Evolutionary conservation across 1,139 yeast species (phyloP), one percentile per base, ranked within the genome.

Genomic region (Saccharomyces hybrid): DNA sequence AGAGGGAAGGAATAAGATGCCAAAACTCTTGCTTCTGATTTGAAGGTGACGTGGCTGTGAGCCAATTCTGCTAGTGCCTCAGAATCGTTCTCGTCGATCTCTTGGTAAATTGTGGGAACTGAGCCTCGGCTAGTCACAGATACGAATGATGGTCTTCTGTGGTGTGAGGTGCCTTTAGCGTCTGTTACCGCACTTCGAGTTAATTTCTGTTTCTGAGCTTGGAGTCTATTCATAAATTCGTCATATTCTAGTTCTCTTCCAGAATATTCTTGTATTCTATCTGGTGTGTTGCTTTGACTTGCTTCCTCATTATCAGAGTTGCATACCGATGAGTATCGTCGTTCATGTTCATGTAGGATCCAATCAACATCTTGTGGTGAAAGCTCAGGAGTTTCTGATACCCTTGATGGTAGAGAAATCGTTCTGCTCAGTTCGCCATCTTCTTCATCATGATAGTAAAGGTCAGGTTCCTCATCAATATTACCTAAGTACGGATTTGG

Each of bases 291-390:
- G 25, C 26, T 38, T n/a, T 29, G 26, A 11, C 27, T n/a, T 16
- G 14, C 57, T n/a, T 61, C 63, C 8, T 64, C 65, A 28, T 59
- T 52, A 20, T 64, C 65, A 29, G 66, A 60, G 34, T 64, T 57
- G 44, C 64, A 56, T 2, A 71, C 68, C 3, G 76, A 73, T 3
- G 78, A 74, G 56, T 78, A 78, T 51, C 86, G 72, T 54, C 89
- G 69, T 56, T 82, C 86, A 59, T 83, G 85, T 62, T 85, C 90
- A 62, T 83, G 86, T 44, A 83, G 69, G 32, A 85, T 70, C 90
- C 91, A 84, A 50, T 82, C 79, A 48, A 80, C 65, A 53, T 83
- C 68, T 73, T 47, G 29, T n/a, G 85, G 57, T 73, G 79, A 57
- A n/a, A 58, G 51, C 42, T 78, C 79, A 2, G 76, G 73, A 13